Evolutionary conservation across 2,329 filamentous ascomycete species (phyloP).

Genomic region (Daldinia sp.): DNA sequence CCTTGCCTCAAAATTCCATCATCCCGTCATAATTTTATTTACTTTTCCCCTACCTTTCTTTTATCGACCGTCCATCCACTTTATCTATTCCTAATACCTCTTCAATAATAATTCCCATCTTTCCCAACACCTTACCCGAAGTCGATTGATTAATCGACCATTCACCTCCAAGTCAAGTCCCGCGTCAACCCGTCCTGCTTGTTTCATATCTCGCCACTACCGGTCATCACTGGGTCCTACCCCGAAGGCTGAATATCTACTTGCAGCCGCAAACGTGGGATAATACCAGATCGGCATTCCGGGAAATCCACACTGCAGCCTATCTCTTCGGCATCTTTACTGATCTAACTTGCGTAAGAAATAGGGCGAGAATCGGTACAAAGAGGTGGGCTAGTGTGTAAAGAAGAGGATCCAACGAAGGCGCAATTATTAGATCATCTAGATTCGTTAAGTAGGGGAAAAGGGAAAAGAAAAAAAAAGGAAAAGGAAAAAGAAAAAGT

Average conservation of each 20-base stretch:
- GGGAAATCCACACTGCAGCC: slow-evolving; percentile 29
- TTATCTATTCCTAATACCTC: slow-evolving; percentile 23
- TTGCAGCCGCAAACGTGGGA: slow-evolving; percentile 39
- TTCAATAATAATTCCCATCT: slow-evolving; percentile 6
- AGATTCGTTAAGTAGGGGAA: slow-evolving; percentile 16
- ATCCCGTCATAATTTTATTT: slow-evolving; percentile 42
- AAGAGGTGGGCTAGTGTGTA: slow-evolving; percentile 3
- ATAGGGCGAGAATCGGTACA: slow-evolving; percentile 24
- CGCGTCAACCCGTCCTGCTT: slow-evolving; percentile 26
- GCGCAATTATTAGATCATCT: slow-evolving; percentile 32
- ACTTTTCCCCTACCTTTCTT: slow-evolving; percentile 8
- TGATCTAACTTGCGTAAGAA: slow-evolving; percentile 25
- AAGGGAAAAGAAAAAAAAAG: slow-evolving; percentile 18
- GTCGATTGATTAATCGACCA: slow-evolving; percentile 35
- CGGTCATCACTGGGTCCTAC: slow-evolving; percentile 31
- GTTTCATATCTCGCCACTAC: slow-evolving; percentile 40
- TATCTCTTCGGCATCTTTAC: slow-evolving; percentile 34
- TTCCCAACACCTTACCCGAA: slow-evolving; percentile 17
- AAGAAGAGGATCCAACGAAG: slow-evolving; percentile 4
- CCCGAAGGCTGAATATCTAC: slow-evolving; percentile 44
- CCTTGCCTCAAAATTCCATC: slow-evolving; percentile 39
- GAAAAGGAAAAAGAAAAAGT: slow-evolving; percentile 15
- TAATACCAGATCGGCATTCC: slow-evolving; percentile 39
- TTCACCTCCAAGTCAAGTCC: slow-evolving; percentile 23
- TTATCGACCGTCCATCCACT: slow-evolving; percentile 18